Percentiles rank a stretch among this genome's conserved stretches.
These are phyloP conservation scores for Cyclotella atomus DNA, from an alignment of 108 stramenopile genomes.

Conservation along the genomic window DNA sequence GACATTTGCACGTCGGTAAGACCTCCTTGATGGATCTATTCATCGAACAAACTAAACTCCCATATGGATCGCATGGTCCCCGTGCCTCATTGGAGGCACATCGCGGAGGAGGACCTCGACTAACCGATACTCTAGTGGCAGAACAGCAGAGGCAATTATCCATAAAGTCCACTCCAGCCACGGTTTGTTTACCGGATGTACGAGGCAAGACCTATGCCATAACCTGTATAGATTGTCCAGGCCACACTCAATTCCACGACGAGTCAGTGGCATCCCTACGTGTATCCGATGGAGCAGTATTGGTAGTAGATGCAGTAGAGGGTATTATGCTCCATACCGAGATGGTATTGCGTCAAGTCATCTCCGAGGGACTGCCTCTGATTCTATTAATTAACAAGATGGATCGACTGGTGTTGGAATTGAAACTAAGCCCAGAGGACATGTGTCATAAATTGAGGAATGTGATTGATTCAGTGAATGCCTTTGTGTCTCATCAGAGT, in stretches of 20 bases:
- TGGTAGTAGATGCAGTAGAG: conserved; percentile 97
- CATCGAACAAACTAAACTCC: conserved; percentile 63
- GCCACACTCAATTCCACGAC: conserved; percentile 95
- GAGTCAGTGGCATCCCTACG: conserved; percentile 91
- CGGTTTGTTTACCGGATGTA: conserved; percentile 83
- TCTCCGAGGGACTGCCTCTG: conserved; percentile 84
- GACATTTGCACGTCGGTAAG: conserved; percentile 97
- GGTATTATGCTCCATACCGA: conserved; percentile 96
- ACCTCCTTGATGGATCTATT: conserved; percentile 89
- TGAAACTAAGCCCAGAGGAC: conserved; percentile 95
- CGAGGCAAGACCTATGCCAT: conserved; percentile 89
- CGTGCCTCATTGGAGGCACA: conserved; percentile 44
- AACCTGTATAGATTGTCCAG: conserved; percentile 94
- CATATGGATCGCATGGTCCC: conserved; percentile 47
- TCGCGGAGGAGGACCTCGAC: conserved; percentile 60
- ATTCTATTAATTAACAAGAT: conserved; percentile 91
- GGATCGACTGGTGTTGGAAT: conserved; percentile 95
- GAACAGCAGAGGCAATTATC: conserved; percentile 96
- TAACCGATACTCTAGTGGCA: conserved; percentile 86
- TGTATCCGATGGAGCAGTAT: conserved; percentile 85
- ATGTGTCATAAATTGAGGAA: conserved; percentile 94
- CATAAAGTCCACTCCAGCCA: conserved; percentile 90
- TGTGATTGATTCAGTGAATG: conserved; percentile 91
- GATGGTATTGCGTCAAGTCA: conserved; percentile 79
- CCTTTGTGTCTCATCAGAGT: conserved; percentile 60